Conservation (phyloP, 2,329 filamentous ascomycete species). For the Hypoxylon sp. region DNA sequence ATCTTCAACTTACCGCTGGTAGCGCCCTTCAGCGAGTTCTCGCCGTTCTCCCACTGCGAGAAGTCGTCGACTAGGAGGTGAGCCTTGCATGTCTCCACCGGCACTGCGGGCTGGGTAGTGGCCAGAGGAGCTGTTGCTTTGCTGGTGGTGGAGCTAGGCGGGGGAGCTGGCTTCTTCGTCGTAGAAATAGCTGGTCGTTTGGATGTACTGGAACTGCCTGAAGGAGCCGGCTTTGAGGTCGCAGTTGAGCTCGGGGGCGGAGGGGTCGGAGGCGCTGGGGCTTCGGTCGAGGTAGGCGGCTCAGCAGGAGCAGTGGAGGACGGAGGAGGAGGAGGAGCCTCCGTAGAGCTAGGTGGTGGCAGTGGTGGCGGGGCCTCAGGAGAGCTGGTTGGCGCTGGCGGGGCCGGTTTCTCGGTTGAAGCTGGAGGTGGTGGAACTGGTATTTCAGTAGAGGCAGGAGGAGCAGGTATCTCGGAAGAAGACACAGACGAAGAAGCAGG, state of each 20-base stretch:
- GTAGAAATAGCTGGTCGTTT: neutral
- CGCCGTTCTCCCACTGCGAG: constrained; percentile 47
- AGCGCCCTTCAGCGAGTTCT: constrained; percentile 45
- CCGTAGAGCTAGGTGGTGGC: neutral
- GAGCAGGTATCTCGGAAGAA: constrained; percentile 12
- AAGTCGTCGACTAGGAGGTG: constrained; percentile 55
- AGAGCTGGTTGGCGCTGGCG: constrained; percentile 12
- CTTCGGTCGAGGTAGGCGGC: neutral
- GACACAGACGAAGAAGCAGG: constrained; percentile 10
- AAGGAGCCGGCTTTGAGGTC: neutral
- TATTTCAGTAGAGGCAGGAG: constrained; percentile 22
- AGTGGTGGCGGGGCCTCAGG: constrained; percentile 2
- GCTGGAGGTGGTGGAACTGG: constrained; percentile 14
- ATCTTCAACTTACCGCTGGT: constrained; percentile 48
- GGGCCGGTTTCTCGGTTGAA: constrained; percentile 6
- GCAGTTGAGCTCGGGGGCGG: neutral
- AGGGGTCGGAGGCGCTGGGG: neutral
- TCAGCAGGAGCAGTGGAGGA: neutral
- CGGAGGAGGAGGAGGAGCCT: neutral
- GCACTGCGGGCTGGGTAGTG: constrained; percentile 20
- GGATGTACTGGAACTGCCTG: neutral
- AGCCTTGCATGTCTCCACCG: constrained; percentile 45
- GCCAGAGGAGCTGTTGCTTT: neutral
- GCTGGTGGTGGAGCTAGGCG: neutral
- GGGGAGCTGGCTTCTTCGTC: neutral